phyloP scores from a whole-genome alignment of 805 yeast genomes.

The Candida vaughaniae region DNA sequence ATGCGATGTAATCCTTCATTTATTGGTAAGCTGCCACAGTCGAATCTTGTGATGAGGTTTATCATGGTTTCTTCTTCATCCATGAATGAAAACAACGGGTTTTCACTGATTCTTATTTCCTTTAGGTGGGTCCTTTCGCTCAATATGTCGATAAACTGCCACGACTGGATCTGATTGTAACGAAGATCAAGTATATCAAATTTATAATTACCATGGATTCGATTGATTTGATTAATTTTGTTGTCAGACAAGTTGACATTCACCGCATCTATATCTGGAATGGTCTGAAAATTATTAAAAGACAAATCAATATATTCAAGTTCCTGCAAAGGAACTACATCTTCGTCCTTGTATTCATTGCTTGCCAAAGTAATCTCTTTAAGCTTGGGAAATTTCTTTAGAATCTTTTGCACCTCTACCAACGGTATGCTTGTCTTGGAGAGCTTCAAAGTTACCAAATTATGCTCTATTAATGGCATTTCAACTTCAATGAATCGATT shows the following conservation, averaged over 20 bases:
- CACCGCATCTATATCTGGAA: conserved; percentile 27
- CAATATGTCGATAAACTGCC: conserved; percentile 47
- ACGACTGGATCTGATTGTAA: conserved; percentile 44
- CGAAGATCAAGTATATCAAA: conserved; percentile 46
- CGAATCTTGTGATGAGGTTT: conserved; percentile 47
- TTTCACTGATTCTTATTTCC: conserved; percentile 49
- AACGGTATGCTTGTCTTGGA: conserved; percentile 23
- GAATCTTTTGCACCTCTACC: conserved; percentile 14
- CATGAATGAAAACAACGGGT: conserved; percentile 45
- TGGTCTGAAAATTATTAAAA: conserved; percentile 33
- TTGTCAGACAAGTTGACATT: conserved; percentile 12
- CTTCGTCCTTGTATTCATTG: conserved; percentile 27
- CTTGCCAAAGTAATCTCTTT: conserved; percentile 31
- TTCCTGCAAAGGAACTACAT: conserved; percentile 1
- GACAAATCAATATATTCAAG: conserved; percentile 32
- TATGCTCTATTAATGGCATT: neutral
- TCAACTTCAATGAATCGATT: conserved; percentile 34
- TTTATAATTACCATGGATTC: neutral
- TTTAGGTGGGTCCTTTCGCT: conserved; percentile 38
- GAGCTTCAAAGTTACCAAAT: conserved; percentile 21
- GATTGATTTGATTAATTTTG: conserved; percentile 1
- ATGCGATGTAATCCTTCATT: conserved; percentile 25
- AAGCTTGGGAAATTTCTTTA: conserved; percentile 39
- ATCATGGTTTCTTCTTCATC: conserved; percentile 31
- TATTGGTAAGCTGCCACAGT: conserved; percentile 13